A percentile compares a stretch with the other conserved stretches of the same genome.
Evolutionary conservation across 305 asterid species (phyloP).

Genomic region (Fraxinus ornus): DNA sequence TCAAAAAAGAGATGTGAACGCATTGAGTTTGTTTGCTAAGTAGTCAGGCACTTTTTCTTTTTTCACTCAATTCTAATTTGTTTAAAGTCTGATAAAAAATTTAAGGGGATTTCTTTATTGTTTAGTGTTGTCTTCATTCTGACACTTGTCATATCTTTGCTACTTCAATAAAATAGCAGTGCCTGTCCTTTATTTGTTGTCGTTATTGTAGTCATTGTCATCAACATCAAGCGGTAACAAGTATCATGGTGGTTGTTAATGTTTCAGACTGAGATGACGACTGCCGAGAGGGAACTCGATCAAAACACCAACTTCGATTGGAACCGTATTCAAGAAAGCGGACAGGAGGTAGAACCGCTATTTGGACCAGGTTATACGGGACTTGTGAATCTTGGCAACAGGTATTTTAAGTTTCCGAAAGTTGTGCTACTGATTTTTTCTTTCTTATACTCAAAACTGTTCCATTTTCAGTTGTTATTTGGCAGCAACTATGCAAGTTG

Average conservation of each 20-base stretch:
- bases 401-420: conserved; percentile 42
- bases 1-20: background rate
- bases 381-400: conserved; percentile 95
- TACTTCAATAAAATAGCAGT: background rate
- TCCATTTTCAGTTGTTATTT: conserved; percentile 78
- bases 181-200: background rate
- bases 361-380: conserved; percentile 98
- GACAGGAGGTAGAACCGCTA: conserved; percentile 80
- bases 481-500: conserved; percentile 97
- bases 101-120: background rate
- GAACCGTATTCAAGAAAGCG: conserved; percentile 99
- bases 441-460: conserved; percentile 19
- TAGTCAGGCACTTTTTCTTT: background rate
- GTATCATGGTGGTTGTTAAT: conserved; percentile 13
- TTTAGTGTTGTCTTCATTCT: background rate
- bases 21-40: background rate
- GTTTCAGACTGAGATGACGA: conserved; percentile 92
- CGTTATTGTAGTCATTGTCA: conserved; percentile 1
- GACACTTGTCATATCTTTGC: background rate
- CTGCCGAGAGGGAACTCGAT: conserved; percentile 98
- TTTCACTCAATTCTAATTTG: background rate
- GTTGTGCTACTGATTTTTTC: conserved; percentile 16
- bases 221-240: background rate
- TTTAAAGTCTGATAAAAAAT: background rate
- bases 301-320: conserved; percentile 91